Evolutionary conservation across 2,329 filamentous ascomycete species (phyloP), one percentile per base, ranked within the genome.

Genomic region (Ceratocystis harringtonii): DNA sequence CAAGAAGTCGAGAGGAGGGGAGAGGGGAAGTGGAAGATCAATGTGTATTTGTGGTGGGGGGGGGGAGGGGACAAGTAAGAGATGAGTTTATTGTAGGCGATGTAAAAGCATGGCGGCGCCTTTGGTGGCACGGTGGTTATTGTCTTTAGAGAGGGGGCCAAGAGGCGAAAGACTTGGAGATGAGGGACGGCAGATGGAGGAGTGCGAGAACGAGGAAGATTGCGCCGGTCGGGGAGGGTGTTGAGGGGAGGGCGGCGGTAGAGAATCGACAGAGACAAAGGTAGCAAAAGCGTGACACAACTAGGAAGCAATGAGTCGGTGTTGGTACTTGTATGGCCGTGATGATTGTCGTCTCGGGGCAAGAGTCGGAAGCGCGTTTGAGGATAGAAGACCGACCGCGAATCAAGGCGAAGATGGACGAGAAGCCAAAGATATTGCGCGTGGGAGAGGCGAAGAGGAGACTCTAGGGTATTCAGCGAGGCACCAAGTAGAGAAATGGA

Each of bases 81-180:
- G 71, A 72, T 72, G 72, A 74, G 71, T 74, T 80, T 81, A 83
- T 75, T 74, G 78, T 75, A 74, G 75, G 74, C 75, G 75, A 78
- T 75, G 78, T 79, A 78, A 75, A 76, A 77, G 79, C 82, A 84
- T 84, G 80, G 81, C 81, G 80, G 77, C 78, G 80, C 77, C 76
- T 74, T 70, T 67, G 68, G 72, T 70, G 61, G 45, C 61, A 50
- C 61, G 10, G 22, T 63, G 44, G 44, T n/a, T 30, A 8, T 36
- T 8, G 55, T 15, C 25, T 28, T 58, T n/a, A n/a, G 15, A 28
- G 17, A 25, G 28, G 25, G 17, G 52, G 52, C 48, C 48, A 50
- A 50, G 48, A 50, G 48, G 48, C n/a, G 45, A 48, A 48, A 8
- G 45, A 22, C 17, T 48, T n/a, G 19, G 45, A n/a, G n/a, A 48